phyloP scores from a whole-genome alignment of 2,329 filamentous ascomycete genomes.

The Trichoderma polysporum region DNA sequence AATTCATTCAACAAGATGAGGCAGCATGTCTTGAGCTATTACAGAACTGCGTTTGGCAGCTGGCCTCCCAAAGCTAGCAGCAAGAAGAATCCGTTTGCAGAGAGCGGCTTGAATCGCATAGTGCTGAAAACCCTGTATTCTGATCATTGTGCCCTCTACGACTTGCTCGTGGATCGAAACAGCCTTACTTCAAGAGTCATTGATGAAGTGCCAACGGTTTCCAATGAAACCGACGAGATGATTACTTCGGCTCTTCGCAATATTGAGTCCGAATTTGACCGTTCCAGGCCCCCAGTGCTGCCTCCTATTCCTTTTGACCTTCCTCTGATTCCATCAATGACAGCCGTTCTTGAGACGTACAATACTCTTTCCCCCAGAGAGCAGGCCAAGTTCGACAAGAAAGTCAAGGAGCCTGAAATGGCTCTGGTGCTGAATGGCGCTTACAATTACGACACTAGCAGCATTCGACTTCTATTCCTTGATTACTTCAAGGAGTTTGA shows the following conservation, averaged over 20 bases:
- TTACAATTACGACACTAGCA: conserved; percentile 73
- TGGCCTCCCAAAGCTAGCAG: conserved; percentile 91
- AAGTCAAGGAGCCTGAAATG: conserved; percentile 76
- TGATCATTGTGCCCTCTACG: conserved; percentile 84
- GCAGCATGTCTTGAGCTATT: conserved; percentile 68
- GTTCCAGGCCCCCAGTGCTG: conserved; percentile 82
- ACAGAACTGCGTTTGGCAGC: conserved; percentile 58
- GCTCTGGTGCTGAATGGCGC: conserved; percentile 74
- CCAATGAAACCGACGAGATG: conserved; percentile 58
- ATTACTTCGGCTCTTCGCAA: conserved; percentile 70
- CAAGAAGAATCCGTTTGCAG: conserved; percentile 87
- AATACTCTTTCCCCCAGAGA: conserved; percentile 67
- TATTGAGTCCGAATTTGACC: conserved; percentile 84
- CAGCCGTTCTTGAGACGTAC: conserved; percentile 63
- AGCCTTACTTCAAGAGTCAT: conserved; percentile 75
- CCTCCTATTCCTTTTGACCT: conserved; percentile 90
- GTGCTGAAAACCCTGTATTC: conserved; percentile 80
- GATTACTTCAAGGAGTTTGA: conserved; percentile 71
- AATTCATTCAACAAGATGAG: conserved; percentile 72
- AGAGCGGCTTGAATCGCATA: conserved; percentile 80
- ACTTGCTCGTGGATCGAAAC: conserved; percentile 79
- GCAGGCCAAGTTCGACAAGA: conserved; percentile 69
- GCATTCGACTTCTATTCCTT: conserved; percentile 60
- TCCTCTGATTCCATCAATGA: conserved; percentile 72
- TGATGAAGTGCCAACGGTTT: conserved; percentile 61